Evolutionary conservation across 2,329 filamentous ascomycete species (phyloP).

Genomic region (Leptographium wingfieldii): DNA sequence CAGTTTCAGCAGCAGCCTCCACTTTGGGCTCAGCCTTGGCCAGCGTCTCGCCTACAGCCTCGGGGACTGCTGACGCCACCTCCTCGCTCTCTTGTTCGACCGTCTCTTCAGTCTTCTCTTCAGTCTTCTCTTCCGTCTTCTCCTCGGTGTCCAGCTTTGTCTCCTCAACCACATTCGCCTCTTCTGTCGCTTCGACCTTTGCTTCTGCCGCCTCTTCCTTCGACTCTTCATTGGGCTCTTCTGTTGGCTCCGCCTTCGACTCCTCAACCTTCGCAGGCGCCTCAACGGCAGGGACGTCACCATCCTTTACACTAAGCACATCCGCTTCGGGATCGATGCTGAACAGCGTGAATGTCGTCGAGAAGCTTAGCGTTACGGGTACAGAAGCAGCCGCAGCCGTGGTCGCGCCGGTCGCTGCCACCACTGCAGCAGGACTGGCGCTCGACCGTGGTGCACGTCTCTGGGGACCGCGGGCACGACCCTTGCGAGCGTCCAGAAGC

Average conservation of each 20-base stretch:
- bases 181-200: background rate
- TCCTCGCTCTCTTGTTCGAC: background rate
- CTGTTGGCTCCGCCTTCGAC: background rate
- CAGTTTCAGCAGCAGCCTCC: background rate
- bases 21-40: background rate
- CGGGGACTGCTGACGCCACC: constrained; percentile 1
- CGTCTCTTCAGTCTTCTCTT: background rate
- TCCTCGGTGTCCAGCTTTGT: background rate
- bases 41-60: constrained; percentile 3
- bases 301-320: constrained; percentile 23
- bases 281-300: background rate
- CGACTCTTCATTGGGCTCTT: background rate
- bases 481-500: constrained; percentile 80
- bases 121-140: background rate
- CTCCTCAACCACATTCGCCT: background rate
- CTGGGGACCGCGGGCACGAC: constrained; percentile 77
- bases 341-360: constrained; percentile 34
- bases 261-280: background rate
- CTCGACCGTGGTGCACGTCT: constrained; percentile 25
- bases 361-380: constrained; percentile 31
- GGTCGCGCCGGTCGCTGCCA: constrained; percentile 15
- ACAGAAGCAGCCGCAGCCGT: constrained; percentile 18
- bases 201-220: background rate
- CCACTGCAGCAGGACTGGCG: constrained; percentile 17
- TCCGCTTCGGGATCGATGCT: constrained; percentile 40